These are phyloP conservation scores for Ogataea minuta DNA, from an alignment of 805 yeast species.

Conservation along the genomic window DNA sequence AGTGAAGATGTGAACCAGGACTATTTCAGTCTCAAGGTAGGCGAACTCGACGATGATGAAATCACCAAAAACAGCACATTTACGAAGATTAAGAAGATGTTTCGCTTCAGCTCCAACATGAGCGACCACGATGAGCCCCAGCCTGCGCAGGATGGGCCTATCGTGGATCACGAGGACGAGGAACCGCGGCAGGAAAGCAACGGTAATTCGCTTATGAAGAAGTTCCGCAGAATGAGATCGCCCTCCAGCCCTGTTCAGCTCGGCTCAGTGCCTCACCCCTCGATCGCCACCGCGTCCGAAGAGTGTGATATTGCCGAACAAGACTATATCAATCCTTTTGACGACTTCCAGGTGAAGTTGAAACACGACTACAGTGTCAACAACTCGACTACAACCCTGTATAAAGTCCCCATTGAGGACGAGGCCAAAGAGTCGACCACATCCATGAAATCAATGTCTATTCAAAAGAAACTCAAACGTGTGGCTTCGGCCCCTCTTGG, in stretches of 20 bases:
- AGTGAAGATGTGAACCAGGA: constrained; percentile 15
- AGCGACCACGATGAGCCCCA: constrained; percentile 14
- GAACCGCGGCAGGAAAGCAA: constrained; percentile 15
- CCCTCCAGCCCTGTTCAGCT: constrained; percentile 31
- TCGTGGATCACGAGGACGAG: constrained; percentile 12
- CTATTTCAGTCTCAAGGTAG: constrained; percentile 11
- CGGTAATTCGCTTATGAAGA: constrained; percentile 30
- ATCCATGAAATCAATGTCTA: constrained; percentile 15
- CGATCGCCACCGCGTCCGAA: constrained; percentile 10
- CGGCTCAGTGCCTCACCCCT: constrained; percentile 5
- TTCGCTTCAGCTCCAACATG: constrained; percentile 26
- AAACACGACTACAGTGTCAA: constrained; percentile 34
- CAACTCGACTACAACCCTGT: constrained; percentile 28
- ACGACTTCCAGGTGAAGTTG: constrained; percentile 30
- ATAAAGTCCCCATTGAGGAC: constrained; percentile 7
- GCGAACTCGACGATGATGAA: constrained; percentile 13
- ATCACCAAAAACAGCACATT: constrained; percentile 22
- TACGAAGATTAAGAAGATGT: constrained; percentile 29
- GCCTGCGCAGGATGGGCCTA: constrained; percentile 6
- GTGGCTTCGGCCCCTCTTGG: constrained; percentile 86
- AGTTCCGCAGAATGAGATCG: constrained; percentile 35
- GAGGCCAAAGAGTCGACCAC: not conserved
- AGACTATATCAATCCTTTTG: constrained; percentile 22
- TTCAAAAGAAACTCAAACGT: constrained; percentile 53
- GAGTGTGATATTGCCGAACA: constrained; percentile 31